Percentiles rank a stretch among this genome's conserved stretches.
Evolutionary conservation across 306 rosid genomes (phyloP).

Genomic region (Alnus glutinosa): DNA sequence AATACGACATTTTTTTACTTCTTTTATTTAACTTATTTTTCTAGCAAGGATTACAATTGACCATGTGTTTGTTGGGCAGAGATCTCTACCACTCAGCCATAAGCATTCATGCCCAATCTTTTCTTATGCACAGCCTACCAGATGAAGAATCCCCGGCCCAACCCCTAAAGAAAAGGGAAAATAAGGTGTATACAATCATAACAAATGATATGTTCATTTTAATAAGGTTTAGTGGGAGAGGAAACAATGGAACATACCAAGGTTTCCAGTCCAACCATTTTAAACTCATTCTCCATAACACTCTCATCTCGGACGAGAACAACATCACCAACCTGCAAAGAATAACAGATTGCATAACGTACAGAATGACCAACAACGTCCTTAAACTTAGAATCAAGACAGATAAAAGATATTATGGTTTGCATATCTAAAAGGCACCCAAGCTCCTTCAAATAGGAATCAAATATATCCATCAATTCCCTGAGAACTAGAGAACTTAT

Average conservation of each 20-base stretch:
- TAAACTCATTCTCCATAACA: constrained; percentile 64
- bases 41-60: background rate
- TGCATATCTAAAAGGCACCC: constrained; percentile 17
- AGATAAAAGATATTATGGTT: constrained; percentile 2
- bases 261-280: constrained; percentile 82
- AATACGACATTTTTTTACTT: background rate
- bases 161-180: background rate
- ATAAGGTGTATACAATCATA: background rate
- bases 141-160: constrained; percentile 15
- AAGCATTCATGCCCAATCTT: background rate
- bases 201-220: background rate
- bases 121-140: background rate
- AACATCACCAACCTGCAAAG: constrained; percentile 89
- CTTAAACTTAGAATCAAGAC: background rate
- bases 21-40: background rate
- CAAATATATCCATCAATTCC: background rate
- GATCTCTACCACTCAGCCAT: background rate
- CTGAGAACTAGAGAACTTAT: background rate
- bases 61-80: background rate
- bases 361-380: background rate
- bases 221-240: background rate
- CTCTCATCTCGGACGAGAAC: constrained; percentile 83
- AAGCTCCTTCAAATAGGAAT: background rate
- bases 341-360: constrained; percentile 24
- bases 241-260: constrained; percentile 52